Evolutionary conservation across 1,284 basidiomycete species (phyloP).

Genomic region (Phellinidium pouzarii): DNA sequence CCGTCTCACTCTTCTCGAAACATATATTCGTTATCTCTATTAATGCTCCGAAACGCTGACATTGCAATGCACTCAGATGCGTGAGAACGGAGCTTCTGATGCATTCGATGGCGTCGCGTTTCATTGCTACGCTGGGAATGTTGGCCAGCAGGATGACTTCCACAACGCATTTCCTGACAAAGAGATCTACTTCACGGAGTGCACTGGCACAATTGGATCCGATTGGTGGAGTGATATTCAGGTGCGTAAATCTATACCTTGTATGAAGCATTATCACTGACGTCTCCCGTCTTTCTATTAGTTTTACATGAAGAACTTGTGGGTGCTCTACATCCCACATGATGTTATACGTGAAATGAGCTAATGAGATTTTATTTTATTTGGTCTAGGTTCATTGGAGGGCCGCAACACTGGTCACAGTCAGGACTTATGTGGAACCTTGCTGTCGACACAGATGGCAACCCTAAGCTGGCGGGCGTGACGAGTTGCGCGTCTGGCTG

Average conservation of each 20-base stretch:
- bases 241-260: conserved; percentile 1
- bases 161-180: conserved; percentile 21
- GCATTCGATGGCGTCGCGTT: conserved; percentile 24
- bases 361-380: conserved; percentile 30
- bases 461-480: conserved; percentile 59
- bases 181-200: conserved; percentile 26
- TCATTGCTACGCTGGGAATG: conserved; percentile 25
- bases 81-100: conserved; percentile 8
- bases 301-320: conserved; percentile 12
- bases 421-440: conserved; percentile 69
- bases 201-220: conserved; percentile 22
- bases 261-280: not conserved
- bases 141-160: conserved; percentile 21
- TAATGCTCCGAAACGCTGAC: not conserved
- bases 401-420: conserved; percentile 39
- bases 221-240: conserved; percentile 26
- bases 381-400: conserved; percentile 26
- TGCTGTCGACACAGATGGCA: conserved; percentile 53
- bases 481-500: conserved; percentile 58
- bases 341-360: not conserved
- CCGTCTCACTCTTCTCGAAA: conserved; percentile 4
- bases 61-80: conserved; percentile 4
- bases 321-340: not conserved
- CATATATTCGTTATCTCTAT: not conserved
- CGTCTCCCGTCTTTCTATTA: not conserved